A percentile compares a stretch with the other conserved stretches of the same genome.
Conservation (phyloP, 495 filamentous ascomycete genomes). For the Tuber melanosporum region DNA sequence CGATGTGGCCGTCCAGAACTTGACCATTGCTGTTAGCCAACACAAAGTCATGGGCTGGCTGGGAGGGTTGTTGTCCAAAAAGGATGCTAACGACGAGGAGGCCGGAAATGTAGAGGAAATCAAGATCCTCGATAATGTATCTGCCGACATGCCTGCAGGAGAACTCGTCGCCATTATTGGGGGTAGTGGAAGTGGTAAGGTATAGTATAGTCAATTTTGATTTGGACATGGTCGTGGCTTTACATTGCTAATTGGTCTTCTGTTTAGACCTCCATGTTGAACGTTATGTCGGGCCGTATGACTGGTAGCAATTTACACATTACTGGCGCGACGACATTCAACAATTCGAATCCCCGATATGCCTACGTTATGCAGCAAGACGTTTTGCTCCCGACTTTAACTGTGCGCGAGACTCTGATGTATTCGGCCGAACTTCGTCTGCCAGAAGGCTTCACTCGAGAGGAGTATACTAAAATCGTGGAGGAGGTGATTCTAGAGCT, state of each 20-base stretch:
- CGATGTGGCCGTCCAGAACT: constrained; percentile 51
- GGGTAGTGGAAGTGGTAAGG: constrained; percentile 63
- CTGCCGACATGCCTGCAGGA: constrained; percentile 53
- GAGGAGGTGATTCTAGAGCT: constrained; percentile 69
- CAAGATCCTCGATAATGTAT: constrained; percentile 51
- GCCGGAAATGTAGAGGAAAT: constrained; percentile 31
- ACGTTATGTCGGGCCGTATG: constrained; percentile 62
- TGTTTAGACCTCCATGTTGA: constrained; percentile 56
- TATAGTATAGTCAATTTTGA: constrained; percentile 7
- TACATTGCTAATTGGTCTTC: not conserved
- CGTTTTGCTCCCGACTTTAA: constrained; percentile 61
- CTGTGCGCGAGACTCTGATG: constrained; percentile 63
- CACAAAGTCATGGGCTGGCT: constrained; percentile 43
- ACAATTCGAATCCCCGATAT: constrained; percentile 52
- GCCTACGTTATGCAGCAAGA: constrained; percentile 76
- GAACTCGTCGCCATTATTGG: constrained; percentile 68
- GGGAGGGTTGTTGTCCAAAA: constrained; percentile 29
- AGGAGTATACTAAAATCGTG: constrained; percentile 55
- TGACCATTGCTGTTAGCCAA: constrained; percentile 51
- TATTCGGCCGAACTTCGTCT: constrained; percentile 67
- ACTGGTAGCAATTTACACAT: constrained; percentile 50
- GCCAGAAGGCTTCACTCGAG: constrained; percentile 53
- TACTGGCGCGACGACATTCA: constrained; percentile 54
- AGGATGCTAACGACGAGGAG: constrained; percentile 27
- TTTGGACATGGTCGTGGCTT: constrained; percentile 11